Evolutionary conservation across 2,329 filamentous ascomycete genomes (phyloP), one percentile per base, ranked within the genome.

Genomic region (Pyrenochaeta sp.): DNA sequence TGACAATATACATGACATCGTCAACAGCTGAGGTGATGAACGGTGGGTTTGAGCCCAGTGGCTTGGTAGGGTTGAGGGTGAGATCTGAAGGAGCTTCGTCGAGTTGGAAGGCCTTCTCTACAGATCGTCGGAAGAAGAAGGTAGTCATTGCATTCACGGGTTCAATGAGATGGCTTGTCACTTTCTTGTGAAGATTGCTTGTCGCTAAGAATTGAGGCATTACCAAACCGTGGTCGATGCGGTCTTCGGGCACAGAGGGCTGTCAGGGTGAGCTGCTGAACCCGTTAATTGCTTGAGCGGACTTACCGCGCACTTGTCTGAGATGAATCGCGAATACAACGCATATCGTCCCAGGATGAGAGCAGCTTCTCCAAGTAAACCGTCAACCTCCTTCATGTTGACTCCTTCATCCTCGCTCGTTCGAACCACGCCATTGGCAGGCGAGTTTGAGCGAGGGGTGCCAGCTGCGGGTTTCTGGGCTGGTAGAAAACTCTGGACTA

Each of bases 1-100:
- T 96, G 67, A 96, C 89, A 60, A 99, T 96, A 73, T 97, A 99
- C 93, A 99, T 97, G 64, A 97, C 91, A 74, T 96, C 94, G 75
- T 99, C 94, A 7, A 99, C 92, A 0, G 93, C 92, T 2, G 92
- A 91, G 29, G 94, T 93, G 61, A 99, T 96, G 65, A 90, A 95
- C 1, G 94, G 94, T 3, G 90, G 83, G 58, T 91, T 90, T 44
- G 86, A 82, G 38, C 87, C 84, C 29, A 96, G 78, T 3, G 87
- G 79, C 62, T 81, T 88, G 61, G 81, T 86, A 28, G 87, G 78
- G 63, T 86, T 90, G 22, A 99, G 77, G 0, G 89, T 88, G 14
- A 99, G 76, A 14, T 90, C 90, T 1, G 80, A 74, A 0, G 94
- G 94, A 14, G 86, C 82, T 69, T 99, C 95, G 66, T 99, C 94